Conservation (phyloP, 805 yeast species). For the Wickerhamiella shivajii region DNA sequence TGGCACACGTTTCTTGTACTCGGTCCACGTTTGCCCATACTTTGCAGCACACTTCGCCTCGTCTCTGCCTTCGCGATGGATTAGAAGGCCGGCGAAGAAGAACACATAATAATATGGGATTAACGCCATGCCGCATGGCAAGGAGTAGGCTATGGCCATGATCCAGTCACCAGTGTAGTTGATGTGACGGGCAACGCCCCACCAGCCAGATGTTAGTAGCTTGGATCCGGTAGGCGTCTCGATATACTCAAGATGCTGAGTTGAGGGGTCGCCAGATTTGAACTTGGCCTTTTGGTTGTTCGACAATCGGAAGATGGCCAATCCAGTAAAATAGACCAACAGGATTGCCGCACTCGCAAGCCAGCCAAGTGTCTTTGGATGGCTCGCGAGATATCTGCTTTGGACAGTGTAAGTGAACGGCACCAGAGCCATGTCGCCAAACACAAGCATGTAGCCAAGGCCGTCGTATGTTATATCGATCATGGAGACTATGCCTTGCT, state of each 20-base stretch:
- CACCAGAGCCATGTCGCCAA: constrained; percentile 85
- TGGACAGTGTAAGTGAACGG: constrained; percentile 88
- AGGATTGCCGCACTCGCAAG: constrained; percentile 30
- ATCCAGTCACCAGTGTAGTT: constrained; percentile 95
- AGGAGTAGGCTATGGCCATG: constrained; percentile 81
- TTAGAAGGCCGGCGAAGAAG: constrained; percentile 65
- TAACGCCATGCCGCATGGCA: constrained; percentile 71
- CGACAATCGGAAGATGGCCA: constrained; percentile 67
- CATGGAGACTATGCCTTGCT: constrained; percentile 81
- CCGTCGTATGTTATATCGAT: constrained; percentile 96
- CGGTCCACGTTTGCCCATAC: constrained; percentile 76
- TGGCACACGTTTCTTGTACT: constrained; percentile 69
- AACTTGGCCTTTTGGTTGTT: constrained; percentile 77
- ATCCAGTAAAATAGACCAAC: constrained; percentile 44
- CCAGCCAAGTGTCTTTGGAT: constrained; percentile 41
- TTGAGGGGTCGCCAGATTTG: constrained; percentile 54
- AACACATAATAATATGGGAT: constrained; percentile 77
- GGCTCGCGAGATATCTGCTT: constrained; percentile 60
- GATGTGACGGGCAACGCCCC: constrained; percentile 85
- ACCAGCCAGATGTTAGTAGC: constrained; percentile 85
- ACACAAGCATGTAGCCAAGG: constrained; percentile 88
- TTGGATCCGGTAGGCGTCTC: constrained; percentile 64
- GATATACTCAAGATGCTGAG: constrained; percentile 51
- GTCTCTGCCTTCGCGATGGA: constrained; percentile 85
- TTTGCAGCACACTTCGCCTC: constrained; percentile 79